Conservation (phyloP, 108 stramenopile genomes). For the Bacterosira constricta region DNA sequence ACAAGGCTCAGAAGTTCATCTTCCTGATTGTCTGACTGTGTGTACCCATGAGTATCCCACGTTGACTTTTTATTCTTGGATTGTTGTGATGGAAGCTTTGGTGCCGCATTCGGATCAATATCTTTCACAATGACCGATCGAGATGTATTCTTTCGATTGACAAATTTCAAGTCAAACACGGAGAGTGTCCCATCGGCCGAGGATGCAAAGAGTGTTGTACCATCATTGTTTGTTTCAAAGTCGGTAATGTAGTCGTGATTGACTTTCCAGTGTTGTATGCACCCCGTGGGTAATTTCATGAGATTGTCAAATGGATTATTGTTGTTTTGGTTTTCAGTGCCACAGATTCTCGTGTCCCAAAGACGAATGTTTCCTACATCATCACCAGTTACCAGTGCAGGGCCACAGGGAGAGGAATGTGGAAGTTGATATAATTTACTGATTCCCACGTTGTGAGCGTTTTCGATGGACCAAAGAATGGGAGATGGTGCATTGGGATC, state of each 20-base stretch:
- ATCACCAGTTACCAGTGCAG: conserved; percentile 81
- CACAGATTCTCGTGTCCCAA: conserved; percentile 75
- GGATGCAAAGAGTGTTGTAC: conserved; percentile 69
- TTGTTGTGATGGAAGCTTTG: conserved; percentile 13
- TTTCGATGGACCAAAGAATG: conserved; percentile 63
- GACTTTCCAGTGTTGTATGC: conserved; percentile 71
- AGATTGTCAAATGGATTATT: conserved; percentile 42
- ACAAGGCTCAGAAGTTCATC: conserved; percentile 89
- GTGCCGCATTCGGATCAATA: conserved; percentile 1
- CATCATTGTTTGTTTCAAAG: conserved; percentile 64
- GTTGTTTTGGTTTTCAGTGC: conserved; percentile 3
- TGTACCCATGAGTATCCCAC: conserved; percentile 40
- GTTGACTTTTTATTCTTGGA: conserved; percentile 38
- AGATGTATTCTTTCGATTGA: conserved; percentile 20
- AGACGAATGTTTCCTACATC: conserved; percentile 80
- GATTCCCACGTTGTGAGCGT: conserved; percentile 62
- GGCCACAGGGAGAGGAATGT: conserved; percentile 31
- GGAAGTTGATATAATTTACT: conserved; percentile 65
- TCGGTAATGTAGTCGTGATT: conserved; percentile 88
- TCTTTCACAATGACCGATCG: conserved; percentile 27
- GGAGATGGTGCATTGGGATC: conserved; percentile 27
- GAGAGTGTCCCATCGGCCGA: conserved; percentile 80
- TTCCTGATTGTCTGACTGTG: conserved; percentile 90
- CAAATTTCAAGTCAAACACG: conserved; percentile 75
- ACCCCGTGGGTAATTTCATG: conserved; percentile 58